Base-by-base conservation (phyloP, 1,284 basidiomycete species). In the Austropuccinia psidii region DNA sequence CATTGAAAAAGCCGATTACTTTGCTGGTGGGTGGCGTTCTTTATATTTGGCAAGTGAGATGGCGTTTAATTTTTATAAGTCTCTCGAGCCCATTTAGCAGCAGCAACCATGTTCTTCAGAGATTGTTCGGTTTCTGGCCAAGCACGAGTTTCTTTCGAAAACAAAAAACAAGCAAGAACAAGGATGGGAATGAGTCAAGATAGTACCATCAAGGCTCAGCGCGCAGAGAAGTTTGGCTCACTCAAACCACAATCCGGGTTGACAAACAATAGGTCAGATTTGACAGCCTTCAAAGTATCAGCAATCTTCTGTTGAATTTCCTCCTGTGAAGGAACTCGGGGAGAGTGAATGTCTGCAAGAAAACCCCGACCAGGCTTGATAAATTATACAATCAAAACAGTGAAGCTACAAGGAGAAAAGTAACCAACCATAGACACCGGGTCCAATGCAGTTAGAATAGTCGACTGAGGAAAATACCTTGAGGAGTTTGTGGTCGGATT, bases 371-470 rank as follows among this genome's bases (percentile, higher is more conserved):
- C 11, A 39, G 11, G 6, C n/a, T 31, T 29, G 33, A 19, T 13
- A 35, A n/a, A 0, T 37, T 19, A 78, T 77, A 7, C 80, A 77
- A 77, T 77, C 77, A 37, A 79, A 78, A 33, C 77, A 78, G 78
- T 80, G 78, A 74, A 80, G 79, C 78, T 80, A 79, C 35, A 78
- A 80, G 68, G 79, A n/a, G n/a, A 77, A 9, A 8, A 49, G 27
- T 13, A 50, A 6, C 64, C 19, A 21, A 74, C 72, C 73, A 21
- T 75, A 75, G 8, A 67, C 91, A 88, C 94, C 95, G 61, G 96
- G 95, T 77, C 96, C 96, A 80, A 98, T 98, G 85, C 93, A 88
- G 86, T 96, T 97, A 75, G 92, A 91, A 87, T 98, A 98, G 73
- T 91, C 90, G 83, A 91, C 91, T 77, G 90, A 85, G 86, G 91